Evolutionary conservation across 2,329 filamentous ascomycete species (phyloP).

Genomic region (Mycocentrospora acerina): DNA sequence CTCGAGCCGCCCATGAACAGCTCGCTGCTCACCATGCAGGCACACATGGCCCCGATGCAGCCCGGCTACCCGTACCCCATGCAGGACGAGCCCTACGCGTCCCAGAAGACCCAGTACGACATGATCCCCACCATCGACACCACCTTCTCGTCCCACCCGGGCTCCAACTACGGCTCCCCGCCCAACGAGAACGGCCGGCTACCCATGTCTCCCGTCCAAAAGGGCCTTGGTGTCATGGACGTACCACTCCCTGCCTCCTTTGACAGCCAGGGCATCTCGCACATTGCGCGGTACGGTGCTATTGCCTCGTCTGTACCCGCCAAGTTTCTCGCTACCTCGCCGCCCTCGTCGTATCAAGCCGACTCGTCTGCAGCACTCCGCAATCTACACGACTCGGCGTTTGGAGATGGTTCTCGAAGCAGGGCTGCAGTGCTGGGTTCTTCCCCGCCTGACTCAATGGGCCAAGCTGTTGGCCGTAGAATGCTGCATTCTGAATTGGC

Average conservation of each 20-base stretch:
- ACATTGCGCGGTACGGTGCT: constrained; percentile 84
- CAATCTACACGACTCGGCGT: constrained; percentile 66
- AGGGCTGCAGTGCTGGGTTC: constrained; percentile 45
- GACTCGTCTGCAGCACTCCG: constrained; percentile 62
- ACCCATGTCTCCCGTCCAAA: constrained; percentile 73
- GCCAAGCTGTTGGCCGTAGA: constrained; percentile 62
- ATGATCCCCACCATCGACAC: constrained; percentile 60
- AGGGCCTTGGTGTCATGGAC: constrained; percentile 85
- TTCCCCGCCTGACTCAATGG: constrained; percentile 63
- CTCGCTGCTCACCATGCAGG: constrained; percentile 66
- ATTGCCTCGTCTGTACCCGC: constrained; percentile 91
- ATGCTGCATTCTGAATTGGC: constrained; percentile 65
- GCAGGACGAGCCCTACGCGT: constrained; percentile 44
- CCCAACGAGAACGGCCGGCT: constrained; percentile 67
- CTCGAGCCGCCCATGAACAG: constrained; percentile 74
- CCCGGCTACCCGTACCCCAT: constrained; percentile 44
- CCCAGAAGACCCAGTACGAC: constrained; percentile 47
- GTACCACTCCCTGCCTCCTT: constrained; percentile 92
- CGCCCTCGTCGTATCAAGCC: constrained; percentile 63
- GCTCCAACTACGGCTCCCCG: constrained; percentile 78
- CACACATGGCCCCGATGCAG: constrained; percentile 43
- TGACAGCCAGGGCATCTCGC: constrained; percentile 92
- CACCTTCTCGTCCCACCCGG: constrained; percentile 59
- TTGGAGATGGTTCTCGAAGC: constrained; percentile 69
- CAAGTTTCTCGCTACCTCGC: constrained; percentile 86